Conservation (phyloP, 805 yeast species). For the Lachancea mirantina region DNA sequence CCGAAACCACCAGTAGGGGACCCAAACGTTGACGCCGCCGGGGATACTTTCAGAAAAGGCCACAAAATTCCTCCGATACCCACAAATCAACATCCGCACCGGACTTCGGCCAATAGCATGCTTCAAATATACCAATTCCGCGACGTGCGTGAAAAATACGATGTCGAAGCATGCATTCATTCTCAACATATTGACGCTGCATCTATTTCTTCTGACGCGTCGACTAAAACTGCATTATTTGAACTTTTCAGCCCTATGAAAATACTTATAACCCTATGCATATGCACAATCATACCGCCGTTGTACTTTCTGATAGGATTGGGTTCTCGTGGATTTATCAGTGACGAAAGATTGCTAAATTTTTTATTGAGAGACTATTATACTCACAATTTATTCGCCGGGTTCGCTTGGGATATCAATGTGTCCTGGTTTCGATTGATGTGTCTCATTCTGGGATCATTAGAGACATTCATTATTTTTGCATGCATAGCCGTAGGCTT, state of each 20-base stretch:
- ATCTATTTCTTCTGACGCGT: conserved; percentile 22
- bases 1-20: no score
- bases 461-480: conserved; percentile 23
- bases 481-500: conserved; percentile 43
- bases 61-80: neutral
- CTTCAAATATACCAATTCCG: conserved; percentile 8
- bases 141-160: conserved; percentile 1
- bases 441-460: conserved; percentile 30
- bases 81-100: neutral
- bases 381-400: conserved; percentile 21
- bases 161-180: conserved; percentile 10
- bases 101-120: conserved; percentile 1
- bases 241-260: conserved; percentile 22
- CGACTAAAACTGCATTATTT: conserved; percentile 13
- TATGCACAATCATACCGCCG: conserved; percentile 24
- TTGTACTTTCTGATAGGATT: conserved; percentile 26
- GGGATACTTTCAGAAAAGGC: neutral
- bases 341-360: conserved; percentile 22
- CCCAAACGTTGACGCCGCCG: no score
- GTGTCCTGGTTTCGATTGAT: conserved; percentile 23
- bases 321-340: conserved; percentile 17
- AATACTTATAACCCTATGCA: conserved; percentile 12
- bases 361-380: conserved; percentile 22
- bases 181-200: conserved; percentile 18
- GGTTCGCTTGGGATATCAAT: conserved; percentile 28